Percentiles rank a stretch among this genome's conserved stretches.
Evolutionary conservation across 768 basidiomycete species (phyloP).

Genomic region (Tephrocybe sp.): DNA sequence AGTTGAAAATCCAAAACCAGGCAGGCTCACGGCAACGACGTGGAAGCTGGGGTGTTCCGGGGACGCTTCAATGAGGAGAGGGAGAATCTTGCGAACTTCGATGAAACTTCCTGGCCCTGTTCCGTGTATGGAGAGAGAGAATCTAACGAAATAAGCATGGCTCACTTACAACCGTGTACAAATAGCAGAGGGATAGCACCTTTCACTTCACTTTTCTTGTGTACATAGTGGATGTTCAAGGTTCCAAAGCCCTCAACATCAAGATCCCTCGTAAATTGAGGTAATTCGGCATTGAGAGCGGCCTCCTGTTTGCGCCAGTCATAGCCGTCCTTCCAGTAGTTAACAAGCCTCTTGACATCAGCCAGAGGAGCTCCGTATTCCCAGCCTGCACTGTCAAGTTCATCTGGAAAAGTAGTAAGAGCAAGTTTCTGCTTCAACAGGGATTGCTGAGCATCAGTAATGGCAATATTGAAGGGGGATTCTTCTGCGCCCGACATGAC

Average conservation of each 20-base stretch:
- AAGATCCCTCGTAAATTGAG: slow-evolving; percentile 54
- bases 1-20: slow-evolving; percentile 62
- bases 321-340: slow-evolving; percentile 47
- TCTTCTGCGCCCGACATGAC: slow-evolving; percentile 10
- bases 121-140: background rate
- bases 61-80: slow-evolving; percentile 43
- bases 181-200: slow-evolving; percentile 44
- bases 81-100: slow-evolving; percentile 57
- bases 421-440: slow-evolving; percentile 44
- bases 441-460: slow-evolving; percentile 42
- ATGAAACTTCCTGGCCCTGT: slow-evolving; percentile 62
- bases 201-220: slow-evolving; percentile 42
- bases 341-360: slow-evolving; percentile 44
- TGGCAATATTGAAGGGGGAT: slow-evolving; percentile 43
- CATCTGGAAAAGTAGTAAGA: slow-evolving; percentile 50
- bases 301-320: slow-evolving; percentile 58
- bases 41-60: slow-evolving; percentile 56
- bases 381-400: slow-evolving; percentile 47
- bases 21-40: slow-evolving; percentile 57
- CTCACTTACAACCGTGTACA: slow-evolving; percentile 50
- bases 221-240: slow-evolving; percentile 55
- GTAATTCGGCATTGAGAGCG: slow-evolving; percentile 48
- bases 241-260: slow-evolving; percentile 43
- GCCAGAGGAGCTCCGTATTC: slow-evolving; percentile 49
- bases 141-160: background rate